phyloP scores from a whole-genome alignment of 2,329 filamentous ascomycete genomes.

The Arthrocladium fulminans region DNA sequence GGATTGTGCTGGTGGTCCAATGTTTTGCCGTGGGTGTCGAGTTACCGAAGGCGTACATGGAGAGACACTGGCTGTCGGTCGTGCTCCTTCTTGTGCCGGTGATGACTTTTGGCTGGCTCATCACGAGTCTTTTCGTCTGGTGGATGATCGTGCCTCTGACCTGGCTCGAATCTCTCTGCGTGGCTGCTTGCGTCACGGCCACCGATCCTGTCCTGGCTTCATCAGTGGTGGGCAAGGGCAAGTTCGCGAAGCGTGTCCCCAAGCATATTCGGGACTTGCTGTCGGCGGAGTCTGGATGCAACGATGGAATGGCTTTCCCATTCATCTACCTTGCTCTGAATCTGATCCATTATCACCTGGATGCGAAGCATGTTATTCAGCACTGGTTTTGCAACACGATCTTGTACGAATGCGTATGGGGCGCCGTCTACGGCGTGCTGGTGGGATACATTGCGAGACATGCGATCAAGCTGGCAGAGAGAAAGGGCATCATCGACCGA shows the following conservation, averaged over 20 bases:
- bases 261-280: constrained; percentile 94
- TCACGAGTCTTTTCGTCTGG: constrained; percentile 91
- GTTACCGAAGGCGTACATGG: constrained; percentile 75
- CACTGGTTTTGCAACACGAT: constrained; percentile 87
- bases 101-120: constrained; percentile 81
- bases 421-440: constrained; percentile 75
- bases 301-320: constrained; percentile 98
- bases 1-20: constrained; percentile 62
- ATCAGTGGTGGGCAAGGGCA: constrained; percentile 96
- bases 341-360: constrained; percentile 68
- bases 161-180: constrained; percentile 82
- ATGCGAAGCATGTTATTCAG: constrained; percentile 60
- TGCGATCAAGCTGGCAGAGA: constrained; percentile 79
- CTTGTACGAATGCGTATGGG: constrained; percentile 92
- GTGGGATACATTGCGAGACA: constrained; percentile 87
- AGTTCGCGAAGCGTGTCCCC: constrained; percentile 93
- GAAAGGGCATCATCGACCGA: constrained; percentile 76
- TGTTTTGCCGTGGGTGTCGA: constrained; percentile 67
- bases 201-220: constrained; percentile 95
- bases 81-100: constrained; percentile 80
- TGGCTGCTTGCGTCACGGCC: constrained; percentile 89
- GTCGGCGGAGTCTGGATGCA: constrained; percentile 94
- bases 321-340: constrained; percentile 92
- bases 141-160: constrained; percentile 70
- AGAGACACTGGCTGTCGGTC: constrained; percentile 92